These are phyloP conservation scores for Spathaspora hagerdaliae DNA, from an alignment of 805 yeast genomes.

Conservation along the genomic window DNA sequence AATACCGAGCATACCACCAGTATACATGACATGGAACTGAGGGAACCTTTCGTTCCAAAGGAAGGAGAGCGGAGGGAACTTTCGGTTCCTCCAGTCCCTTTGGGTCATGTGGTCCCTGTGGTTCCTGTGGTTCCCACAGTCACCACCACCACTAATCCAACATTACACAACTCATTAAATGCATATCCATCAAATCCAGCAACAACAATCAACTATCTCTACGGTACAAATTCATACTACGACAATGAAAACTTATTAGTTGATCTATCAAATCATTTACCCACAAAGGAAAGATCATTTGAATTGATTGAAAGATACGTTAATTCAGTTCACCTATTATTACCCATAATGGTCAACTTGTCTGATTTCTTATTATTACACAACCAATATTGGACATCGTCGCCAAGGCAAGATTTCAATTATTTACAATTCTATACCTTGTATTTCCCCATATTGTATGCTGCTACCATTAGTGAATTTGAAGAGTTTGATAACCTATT, in stretches of 20 bases:
- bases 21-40: not conserved
- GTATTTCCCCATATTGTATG: constrained; percentile 52
- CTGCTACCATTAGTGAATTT: constrained; percentile 56
- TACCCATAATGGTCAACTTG: constrained; percentile 48
- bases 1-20: constrained; percentile 10
- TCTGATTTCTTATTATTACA: constrained; percentile 42
- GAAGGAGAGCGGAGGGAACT: too few relatives aligned
- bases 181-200: constrained; percentile 24
- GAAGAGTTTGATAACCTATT: constrained; percentile 51
- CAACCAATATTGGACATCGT: constrained; percentile 43
- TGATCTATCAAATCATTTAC: constrained; percentile 42
- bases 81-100: too few relatives aligned
- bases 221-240: constrained; percentile 37
- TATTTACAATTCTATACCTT: constrained; percentile 43
- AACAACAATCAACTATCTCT: constrained; percentile 24
- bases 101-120: too few relatives aligned
- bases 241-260: constrained; percentile 29
- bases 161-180: constrained; percentile 22
- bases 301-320: constrained; percentile 46
- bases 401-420: constrained; percentile 23
- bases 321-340: constrained; percentile 51
- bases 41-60: too few relatives aligned
- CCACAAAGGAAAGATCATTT: constrained; percentile 42
- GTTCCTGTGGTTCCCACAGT: constrained; percentile 1
- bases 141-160: constrained; percentile 20